Conservation (phyloP, 78 protist species). For the Dictyostelium intermedium region DNA sequence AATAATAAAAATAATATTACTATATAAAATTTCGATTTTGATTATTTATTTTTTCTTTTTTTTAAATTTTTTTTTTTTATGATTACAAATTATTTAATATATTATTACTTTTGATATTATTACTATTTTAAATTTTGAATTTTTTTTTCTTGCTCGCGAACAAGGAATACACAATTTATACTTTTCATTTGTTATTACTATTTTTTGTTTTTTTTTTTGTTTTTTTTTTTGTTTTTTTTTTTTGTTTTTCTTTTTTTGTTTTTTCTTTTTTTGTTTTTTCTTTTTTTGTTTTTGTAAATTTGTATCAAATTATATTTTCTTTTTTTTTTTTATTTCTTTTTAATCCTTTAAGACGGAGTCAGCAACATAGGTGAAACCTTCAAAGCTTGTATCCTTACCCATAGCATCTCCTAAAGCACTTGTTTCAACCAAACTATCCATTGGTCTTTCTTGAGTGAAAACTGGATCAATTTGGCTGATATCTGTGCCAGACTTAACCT, state of each 20-base stretch:
- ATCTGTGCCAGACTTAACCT: conserved; percentile 79
- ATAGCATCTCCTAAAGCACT: conserved; percentile 52
- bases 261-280: conserved; percentile 4
- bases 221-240: not conserved
- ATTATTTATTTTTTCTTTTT: not conserved
- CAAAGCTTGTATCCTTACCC: conserved; percentile 68
- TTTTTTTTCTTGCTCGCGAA: not conserved
- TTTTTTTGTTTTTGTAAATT: not conserved
- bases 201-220: not conserved
- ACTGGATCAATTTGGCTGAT: conserved; percentile 75
- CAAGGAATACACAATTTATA: not conserved
- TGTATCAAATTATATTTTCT: not conserved
- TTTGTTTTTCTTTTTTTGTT: not conserved
- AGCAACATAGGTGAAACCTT: conserved; percentile 80
- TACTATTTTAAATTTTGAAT: too few relatives aligned
- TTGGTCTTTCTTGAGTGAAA: conserved; percentile 82
- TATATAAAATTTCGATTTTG: not conserved
- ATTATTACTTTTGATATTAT: not conserved
- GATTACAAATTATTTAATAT: not conserved
- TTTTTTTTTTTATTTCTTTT: not conserved
- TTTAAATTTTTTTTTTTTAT: too few relatives aligned
- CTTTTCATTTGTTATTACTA: not conserved
- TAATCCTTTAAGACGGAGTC: conserved; percentile 60
- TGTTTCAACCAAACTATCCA: conserved; percentile 58
- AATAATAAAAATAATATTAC: not conserved